Evolutionary conservation across 192 early-diverging fungal genomes (phyloP).

Genomic region (Backusella sp.): DNA sequence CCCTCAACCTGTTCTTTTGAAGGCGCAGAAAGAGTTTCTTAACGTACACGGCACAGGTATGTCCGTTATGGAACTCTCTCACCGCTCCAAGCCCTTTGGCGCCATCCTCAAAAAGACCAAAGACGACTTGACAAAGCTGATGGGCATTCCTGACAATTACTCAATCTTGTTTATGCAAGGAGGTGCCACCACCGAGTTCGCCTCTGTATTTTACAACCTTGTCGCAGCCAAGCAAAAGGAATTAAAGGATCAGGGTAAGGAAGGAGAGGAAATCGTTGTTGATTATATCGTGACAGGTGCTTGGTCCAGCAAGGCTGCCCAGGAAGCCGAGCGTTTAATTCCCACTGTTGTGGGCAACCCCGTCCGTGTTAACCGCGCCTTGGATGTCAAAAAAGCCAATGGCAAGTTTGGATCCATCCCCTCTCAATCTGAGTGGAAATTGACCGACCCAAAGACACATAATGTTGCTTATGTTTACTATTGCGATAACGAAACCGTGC

Average conservation of each 20-base stretch:
- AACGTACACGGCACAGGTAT: conserved; percentile 82
- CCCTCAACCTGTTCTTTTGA: conserved; percentile 75
- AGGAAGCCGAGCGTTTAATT: conserved; percentile 86
- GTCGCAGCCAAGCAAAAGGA: conserved; percentile 55
- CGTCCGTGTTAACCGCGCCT: conserved; percentile 69
- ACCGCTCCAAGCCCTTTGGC: conserved; percentile 85
- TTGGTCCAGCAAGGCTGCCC: conserved; percentile 85
- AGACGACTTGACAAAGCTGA: conserved; percentile 62
- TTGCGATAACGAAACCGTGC: conserved; percentile 98
- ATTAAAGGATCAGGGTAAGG: conserved; percentile 18
- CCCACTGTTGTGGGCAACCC: conserved; percentile 27
- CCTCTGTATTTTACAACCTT: conserved; percentile 87
- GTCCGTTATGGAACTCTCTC: conserved; percentile 95
- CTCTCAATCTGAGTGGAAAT: conserved; percentile 61
- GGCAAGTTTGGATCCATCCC: conserved; percentile 60
- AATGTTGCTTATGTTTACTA: conserved; percentile 91
- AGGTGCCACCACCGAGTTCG: conserved; percentile 92
- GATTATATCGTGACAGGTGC: conserved; percentile 92
- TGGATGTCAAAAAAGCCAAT: conserved; percentile 61
- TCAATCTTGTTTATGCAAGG: conserved; percentile 93
- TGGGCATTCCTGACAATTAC: conserved; percentile 90
- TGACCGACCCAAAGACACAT: conserved; percentile 46
- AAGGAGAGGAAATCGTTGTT: conserved; percentile 50
- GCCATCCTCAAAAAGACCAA: conserved; percentile 74
- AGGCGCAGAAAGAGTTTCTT: conserved; percentile 81